A percentile compares a stretch with the other conserved stretches of the same genome.
Conservation (phyloP, 2,329 filamentous ascomycete genomes). For the Emydomyces testavorans region DNA sequence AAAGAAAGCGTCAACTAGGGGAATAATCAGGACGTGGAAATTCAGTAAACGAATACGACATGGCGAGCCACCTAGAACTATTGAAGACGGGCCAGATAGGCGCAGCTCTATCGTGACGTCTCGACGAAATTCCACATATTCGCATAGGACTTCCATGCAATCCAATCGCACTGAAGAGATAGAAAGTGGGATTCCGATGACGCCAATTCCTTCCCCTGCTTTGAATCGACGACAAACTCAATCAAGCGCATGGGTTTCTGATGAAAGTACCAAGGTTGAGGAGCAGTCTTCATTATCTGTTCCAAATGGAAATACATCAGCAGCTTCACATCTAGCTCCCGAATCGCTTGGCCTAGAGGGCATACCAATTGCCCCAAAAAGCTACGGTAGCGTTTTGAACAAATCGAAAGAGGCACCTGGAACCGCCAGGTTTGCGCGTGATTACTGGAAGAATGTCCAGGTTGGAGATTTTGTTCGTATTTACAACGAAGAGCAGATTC, state of each 20-base stretch:
- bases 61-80: constrained; percentile 31
- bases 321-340: constrained; percentile 2
- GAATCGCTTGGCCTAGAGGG: background rate
- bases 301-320: background rate
- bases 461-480: constrained; percentile 94
- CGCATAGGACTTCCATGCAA: constrained; percentile 41
- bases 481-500: constrained; percentile 91
- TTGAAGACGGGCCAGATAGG: constrained; percentile 39
- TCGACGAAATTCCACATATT: constrained; percentile 46
- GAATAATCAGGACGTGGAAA: constrained; percentile 45
- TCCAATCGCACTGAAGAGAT: constrained; percentile 38
- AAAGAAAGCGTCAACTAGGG: constrained; percentile 74
- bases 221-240: constrained; percentile 5
- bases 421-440: constrained; percentile 76
- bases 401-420: constrained; percentile 52
- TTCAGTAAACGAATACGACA: constrained; percentile 42
- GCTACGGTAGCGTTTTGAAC: constrained; percentile 63
- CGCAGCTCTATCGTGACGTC: constrained; percentile 49
- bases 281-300: background rate
- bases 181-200: constrained; percentile 80
- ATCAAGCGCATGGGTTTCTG: background rate
- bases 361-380: constrained; percentile 23
- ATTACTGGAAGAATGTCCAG: constrained; percentile 88
- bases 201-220: constrained; percentile 69
- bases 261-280: background rate